phyloP scores from a whole-genome alignment of 768 basidiomycete species.

The Candolleomyces efflorescens region DNA sequence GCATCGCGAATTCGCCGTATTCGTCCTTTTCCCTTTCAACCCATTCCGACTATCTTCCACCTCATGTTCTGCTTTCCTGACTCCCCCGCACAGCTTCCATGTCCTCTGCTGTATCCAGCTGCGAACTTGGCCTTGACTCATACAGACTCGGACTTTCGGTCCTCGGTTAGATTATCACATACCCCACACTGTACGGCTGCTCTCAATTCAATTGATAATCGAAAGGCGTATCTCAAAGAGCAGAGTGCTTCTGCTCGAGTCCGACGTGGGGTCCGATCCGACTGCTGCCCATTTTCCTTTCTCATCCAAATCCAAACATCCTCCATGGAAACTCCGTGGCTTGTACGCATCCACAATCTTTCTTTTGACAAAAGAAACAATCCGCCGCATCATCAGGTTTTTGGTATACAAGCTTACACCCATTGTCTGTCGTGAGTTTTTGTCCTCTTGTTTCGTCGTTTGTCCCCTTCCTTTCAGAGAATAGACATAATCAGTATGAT shows the following conservation, averaged over 20 bases:
- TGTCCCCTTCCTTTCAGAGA: too few species aligned
- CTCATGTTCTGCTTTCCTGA: slow-evolving; percentile 4
- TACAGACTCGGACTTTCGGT: not conserved
- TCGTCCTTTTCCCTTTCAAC: not conserved
- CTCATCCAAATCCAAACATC: too few species aligned
- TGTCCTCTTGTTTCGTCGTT: too few species aligned
- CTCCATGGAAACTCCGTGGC: not conserved
- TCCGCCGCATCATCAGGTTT: too few species aligned
- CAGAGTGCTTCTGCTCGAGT: not conserved
- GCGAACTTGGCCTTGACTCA: not conserved
- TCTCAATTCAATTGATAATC: not conserved
- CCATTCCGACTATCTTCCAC: not conserved
- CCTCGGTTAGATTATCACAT: not conserved
- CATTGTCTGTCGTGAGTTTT: too few species aligned
- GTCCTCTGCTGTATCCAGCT: not conserved
- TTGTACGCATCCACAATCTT: not conserved
- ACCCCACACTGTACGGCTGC: not conserved
- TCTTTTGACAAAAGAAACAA: too few species aligned
- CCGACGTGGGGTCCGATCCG: not conserved
- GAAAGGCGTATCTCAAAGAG: not conserved
- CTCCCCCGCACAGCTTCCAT: not conserved
- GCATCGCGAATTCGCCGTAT: not conserved
- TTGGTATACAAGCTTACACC: too few species aligned
- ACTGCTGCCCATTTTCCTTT: not conserved
- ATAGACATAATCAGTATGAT: too few species aligned